Base-by-base conservation (phyloP, 331 rosid genomes). In the Spiraea crenata region DNA sequence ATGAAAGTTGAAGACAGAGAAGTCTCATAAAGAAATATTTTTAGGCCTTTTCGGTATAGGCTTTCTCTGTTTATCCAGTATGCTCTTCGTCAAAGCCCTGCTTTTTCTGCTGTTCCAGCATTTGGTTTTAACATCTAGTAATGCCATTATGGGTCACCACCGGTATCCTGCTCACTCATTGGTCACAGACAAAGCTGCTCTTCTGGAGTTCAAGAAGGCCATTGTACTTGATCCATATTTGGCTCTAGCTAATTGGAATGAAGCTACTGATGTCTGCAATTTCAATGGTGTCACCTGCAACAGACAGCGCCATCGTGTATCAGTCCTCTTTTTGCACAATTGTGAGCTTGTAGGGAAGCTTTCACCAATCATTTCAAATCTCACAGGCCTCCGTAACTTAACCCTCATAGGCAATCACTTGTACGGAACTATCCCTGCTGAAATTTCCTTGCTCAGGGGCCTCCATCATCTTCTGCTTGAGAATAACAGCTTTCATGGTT, bases 321-420 rank as follows among this genome's bases (percentile, higher is more conserved):
- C 70, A 1, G 62, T 6, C 9, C 83, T 89, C 68, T 2, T 55
- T 65, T 71, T 85, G 12, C 7, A 61, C 10, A 71, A 76, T 49
- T 69, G 40, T 34, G 37, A 40, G 5, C 89, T 89, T 4, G 87
- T 72, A 10, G 96, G 96, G 38, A 48, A 15, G 10, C 80, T 89
- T 17, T 79, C 92, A n/a, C 87, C 92, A 6, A 2, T 60, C 82
- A 73, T 89, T 75, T 84, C 90, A 42, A 89, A 89, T 80, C 96
- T 87, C 54, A 89, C 96, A 0, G 89, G 85, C 67, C 84, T 89
- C 7, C 88, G 81, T 20, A 3, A 9, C 45, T 68, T 89, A 13
- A 64, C 48, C 50, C 57, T 87, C 7, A 69, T 67, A 57, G 56
- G 75, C 72, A 83, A 73, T 61, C 77, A 75, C 67, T 52, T 89